phyloP scores from a whole-genome alignment of 176 grass and related monocot genomes.

The Zizania latifolia region DNA sequence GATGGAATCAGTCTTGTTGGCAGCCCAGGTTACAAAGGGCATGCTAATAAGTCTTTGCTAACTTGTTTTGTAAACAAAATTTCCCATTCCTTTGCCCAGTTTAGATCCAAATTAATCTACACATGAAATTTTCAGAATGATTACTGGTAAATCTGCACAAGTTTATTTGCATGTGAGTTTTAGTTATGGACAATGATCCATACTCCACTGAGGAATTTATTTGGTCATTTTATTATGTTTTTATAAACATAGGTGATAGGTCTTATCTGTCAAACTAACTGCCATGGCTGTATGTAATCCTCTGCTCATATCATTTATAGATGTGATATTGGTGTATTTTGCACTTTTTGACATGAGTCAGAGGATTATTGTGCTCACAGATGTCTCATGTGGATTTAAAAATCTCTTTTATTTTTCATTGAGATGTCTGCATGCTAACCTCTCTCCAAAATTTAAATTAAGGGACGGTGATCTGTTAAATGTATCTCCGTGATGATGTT shows the following conservation, averaged over 20 bases:
- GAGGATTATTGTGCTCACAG: background rate
- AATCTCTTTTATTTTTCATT: background rate
- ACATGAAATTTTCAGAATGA: slow-evolving; percentile 15
- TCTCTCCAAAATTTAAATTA: background rate
- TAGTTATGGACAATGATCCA: background rate
- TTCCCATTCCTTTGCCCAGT: background rate
- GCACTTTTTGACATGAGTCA: background rate
- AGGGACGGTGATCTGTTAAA: background rate
- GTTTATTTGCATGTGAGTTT: background rate
- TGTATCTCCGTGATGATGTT: background rate
- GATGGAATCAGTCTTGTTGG: too few relatives aligned
- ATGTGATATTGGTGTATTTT: background rate
- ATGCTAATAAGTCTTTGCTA: background rate
- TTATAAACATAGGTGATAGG: background rate
- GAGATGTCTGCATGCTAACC: background rate
- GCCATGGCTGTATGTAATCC: background rate
- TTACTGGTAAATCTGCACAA: background rate
- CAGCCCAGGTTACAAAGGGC: too few relatives aligned
- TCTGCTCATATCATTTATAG: background rate
- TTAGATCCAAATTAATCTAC: slow-evolving; percentile 1
- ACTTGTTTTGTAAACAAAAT: background rate
- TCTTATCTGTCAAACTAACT: too few relatives aligned
- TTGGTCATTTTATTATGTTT: background rate
- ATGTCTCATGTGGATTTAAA: background rate
- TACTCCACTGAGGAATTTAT: background rate